Evolutionary conservation across 2,329 filamentous ascomycete genomes (phyloP).

Genomic region (Diplocarpon rosae): DNA sequence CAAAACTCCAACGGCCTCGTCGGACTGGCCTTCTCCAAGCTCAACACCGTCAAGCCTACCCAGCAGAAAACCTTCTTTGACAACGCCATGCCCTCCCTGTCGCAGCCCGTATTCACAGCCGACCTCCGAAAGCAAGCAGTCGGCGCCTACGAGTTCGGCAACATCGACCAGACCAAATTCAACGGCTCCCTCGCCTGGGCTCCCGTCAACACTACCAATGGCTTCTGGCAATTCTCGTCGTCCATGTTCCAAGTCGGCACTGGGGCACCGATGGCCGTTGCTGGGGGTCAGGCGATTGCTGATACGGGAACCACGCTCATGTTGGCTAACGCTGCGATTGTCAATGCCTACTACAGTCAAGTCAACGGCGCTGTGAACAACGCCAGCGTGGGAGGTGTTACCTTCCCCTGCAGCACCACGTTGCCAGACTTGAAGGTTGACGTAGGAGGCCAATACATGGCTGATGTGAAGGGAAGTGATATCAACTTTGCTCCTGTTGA

Average conservation of each 20-base stretch:
- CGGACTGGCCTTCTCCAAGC: conserved; percentile 40
- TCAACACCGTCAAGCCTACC: conserved; percentile 27
- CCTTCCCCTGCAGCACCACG: conserved; percentile 28
- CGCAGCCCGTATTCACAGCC: conserved; percentile 49
- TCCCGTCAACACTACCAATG: conserved; percentile 35
- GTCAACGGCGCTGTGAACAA: conserved; percentile 30
- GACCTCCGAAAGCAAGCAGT: conserved; percentile 36
- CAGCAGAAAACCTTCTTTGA: conserved; percentile 29
- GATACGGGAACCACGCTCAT: conserved; percentile 36
- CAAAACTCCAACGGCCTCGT: conserved; percentile 45
- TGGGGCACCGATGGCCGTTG: conserved; percentile 46
- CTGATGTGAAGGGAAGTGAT: conserved; percentile 31
- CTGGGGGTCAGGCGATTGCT: conserved; percentile 38
- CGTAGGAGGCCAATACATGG: conserved; percentile 33
- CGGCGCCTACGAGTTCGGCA: conserved; percentile 46
- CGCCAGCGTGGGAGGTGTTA: conserved; percentile 27
- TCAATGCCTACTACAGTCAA: conserved; percentile 31
- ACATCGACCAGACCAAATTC: conserved; percentile 42
- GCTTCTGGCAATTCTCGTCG: conserved; percentile 47
- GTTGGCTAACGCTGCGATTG: conserved; percentile 28
- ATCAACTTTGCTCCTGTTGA: conserved; percentile 43
- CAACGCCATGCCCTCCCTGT: conserved; percentile 24
- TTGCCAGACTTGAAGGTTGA: conserved; percentile 30
- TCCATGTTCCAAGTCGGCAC: conserved; percentile 35
- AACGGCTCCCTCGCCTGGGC: conserved; percentile 42